Evolutionary conservation across 306 rosid species (phyloP).

Genomic region (Glycine latifolia): DNA sequence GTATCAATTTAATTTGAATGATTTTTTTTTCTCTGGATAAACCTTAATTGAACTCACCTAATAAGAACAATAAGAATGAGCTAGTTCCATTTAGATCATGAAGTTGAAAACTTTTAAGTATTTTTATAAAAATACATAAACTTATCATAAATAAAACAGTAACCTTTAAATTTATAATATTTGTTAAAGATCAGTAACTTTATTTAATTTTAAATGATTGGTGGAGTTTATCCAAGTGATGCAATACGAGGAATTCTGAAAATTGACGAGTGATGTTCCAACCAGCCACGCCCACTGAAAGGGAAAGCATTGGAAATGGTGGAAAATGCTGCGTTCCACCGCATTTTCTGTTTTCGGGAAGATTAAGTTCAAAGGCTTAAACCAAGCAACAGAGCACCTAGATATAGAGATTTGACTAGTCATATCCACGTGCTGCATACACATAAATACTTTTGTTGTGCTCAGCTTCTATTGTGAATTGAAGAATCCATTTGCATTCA

Average conservation of each 20-base stretch:
- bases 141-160: no score
- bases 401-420: constrained; percentile 7
- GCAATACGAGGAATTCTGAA: no score
- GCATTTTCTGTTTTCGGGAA: not conserved
- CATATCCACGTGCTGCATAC: constrained; percentile 10
- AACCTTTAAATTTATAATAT: no score
- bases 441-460: constrained; percentile 14
- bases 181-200: not conserved
- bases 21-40: no score
- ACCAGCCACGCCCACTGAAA: not conserved
- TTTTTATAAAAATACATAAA: no score
- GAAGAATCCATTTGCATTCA: not conserved
- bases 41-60: no score
- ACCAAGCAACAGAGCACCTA: constrained; percentile 43
- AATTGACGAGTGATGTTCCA: not conserved
- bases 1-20: no score
- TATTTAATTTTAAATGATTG: not conserved
- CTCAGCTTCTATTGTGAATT: constrained; percentile 49
- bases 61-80: no score
- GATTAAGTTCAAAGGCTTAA: not conserved
- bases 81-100: no score
- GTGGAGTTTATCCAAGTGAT: not conserved
- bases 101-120: no score
- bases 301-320: not conserved
- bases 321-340: constrained; percentile 1